These are phyloP conservation scores for Ashbya aceris DNA, from an alignment of 1,139 yeast genomes.

Conservation along the genomic window DNA sequence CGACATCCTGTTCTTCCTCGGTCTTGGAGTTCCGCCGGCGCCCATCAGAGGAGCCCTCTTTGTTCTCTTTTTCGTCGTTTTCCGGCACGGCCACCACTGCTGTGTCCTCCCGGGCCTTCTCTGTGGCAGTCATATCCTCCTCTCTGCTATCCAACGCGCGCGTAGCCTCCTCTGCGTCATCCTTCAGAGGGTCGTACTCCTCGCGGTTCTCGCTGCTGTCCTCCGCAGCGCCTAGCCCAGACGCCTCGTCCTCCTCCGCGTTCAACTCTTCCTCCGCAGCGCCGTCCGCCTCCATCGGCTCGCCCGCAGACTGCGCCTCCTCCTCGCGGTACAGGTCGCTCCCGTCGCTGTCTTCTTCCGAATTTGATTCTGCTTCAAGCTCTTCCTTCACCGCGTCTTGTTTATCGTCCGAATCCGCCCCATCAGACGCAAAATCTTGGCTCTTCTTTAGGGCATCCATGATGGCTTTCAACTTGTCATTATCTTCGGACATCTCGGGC, in stretches of 20 bases:
- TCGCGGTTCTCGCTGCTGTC: conserved; percentile 10
- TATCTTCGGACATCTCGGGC: conserved; percentile 2
- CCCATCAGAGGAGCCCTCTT: conserved; percentile 9
- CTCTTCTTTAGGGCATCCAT: conserved; percentile 9
- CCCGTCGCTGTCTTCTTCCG: conserved; percentile 8
- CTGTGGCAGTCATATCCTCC: not conserved
- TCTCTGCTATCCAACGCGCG: not conserved
- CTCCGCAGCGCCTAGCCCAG: conserved; percentile 5
- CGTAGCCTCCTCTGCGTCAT: conserved; percentile 5
- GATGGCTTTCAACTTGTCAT: conserved; percentile 2
- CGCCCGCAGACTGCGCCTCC: not conserved
- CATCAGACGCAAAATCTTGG: conserved; percentile 5
- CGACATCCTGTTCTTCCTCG: not conserved
- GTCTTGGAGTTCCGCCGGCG: conserved; percentile 1
- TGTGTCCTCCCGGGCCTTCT: not conserved
- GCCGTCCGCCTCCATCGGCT: not conserved
- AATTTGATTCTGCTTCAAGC: not conserved
- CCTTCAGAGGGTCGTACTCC: conserved; percentile 5
- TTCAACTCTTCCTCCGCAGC: conserved; percentile 6
- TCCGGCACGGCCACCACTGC: conserved; percentile 3
- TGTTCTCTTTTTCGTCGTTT: conserved; percentile 11
- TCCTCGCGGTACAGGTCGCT: not conserved
- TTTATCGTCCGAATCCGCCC: conserved; percentile 3
- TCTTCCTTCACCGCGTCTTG: conserved; percentile 8
- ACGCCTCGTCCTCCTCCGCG: conserved; percentile 10